Percentiles rank a stretch among this genome's conserved stretches.
Conservation (phyloP, 2,329 filamentous ascomycete species). For the Hypoxylon sp. region DNA sequence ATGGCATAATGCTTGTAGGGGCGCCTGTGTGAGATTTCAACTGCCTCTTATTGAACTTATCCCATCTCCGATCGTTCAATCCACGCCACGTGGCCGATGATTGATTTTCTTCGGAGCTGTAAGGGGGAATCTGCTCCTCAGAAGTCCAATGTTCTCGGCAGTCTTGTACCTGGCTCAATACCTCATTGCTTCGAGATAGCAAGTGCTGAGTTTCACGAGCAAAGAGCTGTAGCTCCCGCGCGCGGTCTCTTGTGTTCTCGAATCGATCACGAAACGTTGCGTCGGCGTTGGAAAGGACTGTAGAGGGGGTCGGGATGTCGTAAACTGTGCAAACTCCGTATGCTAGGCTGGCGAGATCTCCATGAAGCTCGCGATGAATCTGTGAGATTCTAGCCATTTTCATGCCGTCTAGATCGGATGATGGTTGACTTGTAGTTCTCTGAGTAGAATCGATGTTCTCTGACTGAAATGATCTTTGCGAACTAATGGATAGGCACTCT, state of each 20-base stretch:
- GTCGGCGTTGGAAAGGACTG: background rate
- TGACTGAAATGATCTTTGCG: background rate
- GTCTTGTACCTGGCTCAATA: background rate
- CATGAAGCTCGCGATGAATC: constrained; percentile 4
- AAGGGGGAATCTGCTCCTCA: background rate
- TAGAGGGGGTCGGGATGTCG: background rate
- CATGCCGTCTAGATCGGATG: background rate
- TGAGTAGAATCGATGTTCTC: background rate
- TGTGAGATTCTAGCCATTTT: background rate
- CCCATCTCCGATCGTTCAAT: constrained; percentile 3
- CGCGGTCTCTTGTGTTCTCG: constrained; percentile 1
- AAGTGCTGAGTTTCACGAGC: background rate
- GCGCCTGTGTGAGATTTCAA: background rate
- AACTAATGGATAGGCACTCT: background rate
- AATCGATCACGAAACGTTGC: background rate
- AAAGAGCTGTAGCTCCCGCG: constrained; percentile 1
- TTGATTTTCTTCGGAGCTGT: background rate
- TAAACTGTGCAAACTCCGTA: constrained; percentile 13
- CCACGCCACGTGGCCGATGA: constrained; percentile 9
- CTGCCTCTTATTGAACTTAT: constrained; percentile 8
- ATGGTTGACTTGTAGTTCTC: background rate
- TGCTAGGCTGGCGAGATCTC: constrained; percentile 8
- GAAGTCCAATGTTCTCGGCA: background rate
- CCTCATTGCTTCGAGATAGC: constrained; percentile 2
- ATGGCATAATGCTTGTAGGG: background rate